These are phyloP conservation scores for Penicillium olsonii DNA, from an alignment of 2,329 filamentous ascomycete genomes.

Conservation along the genomic window DNA sequence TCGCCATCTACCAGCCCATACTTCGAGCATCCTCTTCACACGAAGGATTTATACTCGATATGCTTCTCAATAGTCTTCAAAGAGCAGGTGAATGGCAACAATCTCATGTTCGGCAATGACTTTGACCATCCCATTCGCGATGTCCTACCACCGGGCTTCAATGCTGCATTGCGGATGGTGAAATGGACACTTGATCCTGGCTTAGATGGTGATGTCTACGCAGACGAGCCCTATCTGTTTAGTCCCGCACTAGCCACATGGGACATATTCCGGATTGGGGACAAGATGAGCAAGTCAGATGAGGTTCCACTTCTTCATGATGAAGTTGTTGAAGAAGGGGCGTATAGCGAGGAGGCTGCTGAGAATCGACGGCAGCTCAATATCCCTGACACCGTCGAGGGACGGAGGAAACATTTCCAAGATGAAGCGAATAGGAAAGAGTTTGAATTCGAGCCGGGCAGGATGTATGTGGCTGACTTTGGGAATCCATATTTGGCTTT, in stretches of 20 bases:
- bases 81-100: constrained; percentile 62
- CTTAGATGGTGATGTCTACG: constrained; percentile 84
- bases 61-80: constrained; percentile 77
- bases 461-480: constrained; percentile 70
- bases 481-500: constrained; percentile 94
- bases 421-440: constrained; percentile 54
- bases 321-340: constrained; percentile 66
- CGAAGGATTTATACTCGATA: constrained; percentile 81
- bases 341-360: constrained; percentile 56
- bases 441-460: constrained; percentile 64
- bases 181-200: constrained; percentile 91
- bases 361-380: constrained; percentile 49
- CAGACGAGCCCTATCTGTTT: constrained; percentile 82
- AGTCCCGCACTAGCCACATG: constrained; percentile 79
- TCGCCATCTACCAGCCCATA: constrained; percentile 74
- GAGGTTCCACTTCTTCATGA: constrained; percentile 44
- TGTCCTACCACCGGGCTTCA: constrained; percentile 81
- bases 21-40: constrained; percentile 71
- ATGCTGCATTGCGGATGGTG: constrained; percentile 79
- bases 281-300: constrained; percentile 33
- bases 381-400: constrained; percentile 56
- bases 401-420: constrained; percentile 63
- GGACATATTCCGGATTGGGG: constrained; percentile 72
- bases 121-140: constrained; percentile 90
- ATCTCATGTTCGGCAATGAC: constrained; percentile 92